phyloP scores from a whole-genome alignment of 2,329 filamentous ascomycete genomes.

The Trichophyton verrucosum region DNA sequence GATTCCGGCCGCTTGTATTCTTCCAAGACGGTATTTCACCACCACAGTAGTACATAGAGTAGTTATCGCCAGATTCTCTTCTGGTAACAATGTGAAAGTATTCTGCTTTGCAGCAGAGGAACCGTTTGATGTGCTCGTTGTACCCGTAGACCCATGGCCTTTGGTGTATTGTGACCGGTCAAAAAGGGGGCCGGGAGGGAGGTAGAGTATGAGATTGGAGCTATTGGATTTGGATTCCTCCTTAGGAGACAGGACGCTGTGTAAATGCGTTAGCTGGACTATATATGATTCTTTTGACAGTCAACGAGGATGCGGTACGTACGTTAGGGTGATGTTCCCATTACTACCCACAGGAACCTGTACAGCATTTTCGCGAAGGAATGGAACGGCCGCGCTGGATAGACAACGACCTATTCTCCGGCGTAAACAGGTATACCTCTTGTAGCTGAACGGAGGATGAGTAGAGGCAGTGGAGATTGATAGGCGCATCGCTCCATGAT shows the following conservation, averaged over 20 bases:
- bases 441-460: neutral
- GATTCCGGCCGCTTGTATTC: neutral
- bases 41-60: conserved; percentile 28
- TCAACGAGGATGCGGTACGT: neutral
- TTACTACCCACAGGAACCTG: conserved; percentile 20
- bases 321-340: conserved; percentile 21
- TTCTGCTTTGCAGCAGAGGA: neutral
- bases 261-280: neutral
- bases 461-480: conserved; percentile 3
- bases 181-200: conserved; percentile 28
- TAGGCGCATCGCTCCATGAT: conserved; percentile 19
- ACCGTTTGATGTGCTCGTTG: neutral
- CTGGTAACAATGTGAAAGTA: conserved; percentile 10
- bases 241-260: conserved; percentile 7
- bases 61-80: conserved; percentile 21
- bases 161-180: neutral
- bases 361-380: conserved; percentile 17
- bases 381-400: neutral
- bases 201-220: conserved; percentile 25
- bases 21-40: conserved; percentile 30
- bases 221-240: neutral
- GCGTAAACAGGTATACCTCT: neutral
- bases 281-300: neutral
- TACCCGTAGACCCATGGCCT: neutral
- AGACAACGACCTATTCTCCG: conserved; percentile 5